Evolutionary conservation across 805 yeast genomes (phyloP).

Genomic region (Saturnispora quitensis): DNA sequence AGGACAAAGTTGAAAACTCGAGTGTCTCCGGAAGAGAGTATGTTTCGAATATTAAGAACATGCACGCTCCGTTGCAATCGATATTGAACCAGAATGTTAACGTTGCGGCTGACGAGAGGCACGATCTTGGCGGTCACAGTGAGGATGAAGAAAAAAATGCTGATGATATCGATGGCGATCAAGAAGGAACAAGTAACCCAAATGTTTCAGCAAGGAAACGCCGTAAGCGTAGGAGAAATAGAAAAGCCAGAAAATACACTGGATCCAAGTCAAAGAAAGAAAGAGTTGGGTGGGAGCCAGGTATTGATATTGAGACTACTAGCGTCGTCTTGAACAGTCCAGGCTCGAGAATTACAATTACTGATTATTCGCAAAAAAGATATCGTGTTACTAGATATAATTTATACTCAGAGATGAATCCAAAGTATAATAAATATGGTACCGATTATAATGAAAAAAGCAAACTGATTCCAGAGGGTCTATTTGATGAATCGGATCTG

Average conservation of each 20-base stretch:
- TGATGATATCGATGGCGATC: background rate
- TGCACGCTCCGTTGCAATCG: background rate
- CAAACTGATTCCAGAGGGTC: background rate
- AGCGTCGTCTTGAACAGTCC: constrained; percentile 41
- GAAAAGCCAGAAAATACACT: constrained; percentile 23
- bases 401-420: constrained; percentile 23
- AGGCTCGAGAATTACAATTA: constrained; percentile 45
- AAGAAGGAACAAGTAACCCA: background rate
- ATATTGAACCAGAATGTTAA: background rate
- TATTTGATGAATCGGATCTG: constrained; percentile 9
- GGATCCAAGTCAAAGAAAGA: constrained; percentile 33
- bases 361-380: constrained; percentile 39
- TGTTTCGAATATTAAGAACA: background rate
- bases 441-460: constrained; percentile 5
- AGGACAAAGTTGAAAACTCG: constrained; percentile 2
- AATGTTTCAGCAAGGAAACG: background rate
- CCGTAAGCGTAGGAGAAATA: background rate
- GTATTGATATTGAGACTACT: constrained; percentile 43
- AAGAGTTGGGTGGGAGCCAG: constrained; percentile 51
- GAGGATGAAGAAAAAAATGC: background rate
- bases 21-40: background rate
- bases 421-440: constrained; percentile 14
- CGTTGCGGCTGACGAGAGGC: background rate
- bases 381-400: constrained; percentile 38
- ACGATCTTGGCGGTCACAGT: background rate